Conservation (phyloP, 495 filamentous ascomycete genomes). For the Annulohypoxylon nitens region DNA sequence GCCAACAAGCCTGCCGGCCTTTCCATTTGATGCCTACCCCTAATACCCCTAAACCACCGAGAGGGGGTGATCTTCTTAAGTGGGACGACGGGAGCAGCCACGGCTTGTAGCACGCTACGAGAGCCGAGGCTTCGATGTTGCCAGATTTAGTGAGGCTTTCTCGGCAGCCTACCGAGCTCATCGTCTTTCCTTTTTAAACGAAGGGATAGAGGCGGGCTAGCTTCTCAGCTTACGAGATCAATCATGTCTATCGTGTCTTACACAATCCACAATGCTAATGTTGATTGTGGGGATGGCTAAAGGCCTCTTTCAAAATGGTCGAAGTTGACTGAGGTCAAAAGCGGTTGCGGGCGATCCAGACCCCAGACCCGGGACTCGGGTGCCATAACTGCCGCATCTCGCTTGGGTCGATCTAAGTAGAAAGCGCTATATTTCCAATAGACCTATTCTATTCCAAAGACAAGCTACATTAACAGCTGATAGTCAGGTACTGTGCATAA, state of each 20-base stretch:
- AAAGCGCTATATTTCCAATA: constrained; percentile 14
- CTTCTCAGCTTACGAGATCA: constrained; percentile 10
- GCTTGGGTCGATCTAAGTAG: neutral
- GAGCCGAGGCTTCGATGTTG: constrained; percentile 18
- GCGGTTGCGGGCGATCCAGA: constrained; percentile 25
- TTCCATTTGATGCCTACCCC: constrained; percentile 1
- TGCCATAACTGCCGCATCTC: constrained; percentile 1
- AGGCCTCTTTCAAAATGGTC: neutral
- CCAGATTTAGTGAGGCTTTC: constrained; percentile 18
- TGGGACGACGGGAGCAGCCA: constrained; percentile 20
- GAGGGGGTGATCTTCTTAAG: constrained; percentile 13
- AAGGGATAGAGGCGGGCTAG: constrained; percentile 30
- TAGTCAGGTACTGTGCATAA: constrained; percentile 16
- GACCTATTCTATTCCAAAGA: constrained; percentile 4
- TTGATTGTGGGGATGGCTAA: constrained; percentile 20
- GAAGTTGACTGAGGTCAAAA: neutral
- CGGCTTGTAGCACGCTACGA: constrained; percentile 14
- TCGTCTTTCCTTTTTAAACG: constrained; percentile 20
- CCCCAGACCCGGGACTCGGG: neutral
- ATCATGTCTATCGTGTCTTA: neutral
- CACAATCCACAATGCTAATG: constrained; percentile 25
- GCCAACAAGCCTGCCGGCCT: constrained; percentile 8
- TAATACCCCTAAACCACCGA: neutral
- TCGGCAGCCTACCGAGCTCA: constrained; percentile 23
- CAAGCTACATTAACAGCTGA: constrained; percentile 2